phyloP scores from a whole-genome alignment of 495 filamentous ascomycete species.

The Hypoxylon subgilvum region DNA sequence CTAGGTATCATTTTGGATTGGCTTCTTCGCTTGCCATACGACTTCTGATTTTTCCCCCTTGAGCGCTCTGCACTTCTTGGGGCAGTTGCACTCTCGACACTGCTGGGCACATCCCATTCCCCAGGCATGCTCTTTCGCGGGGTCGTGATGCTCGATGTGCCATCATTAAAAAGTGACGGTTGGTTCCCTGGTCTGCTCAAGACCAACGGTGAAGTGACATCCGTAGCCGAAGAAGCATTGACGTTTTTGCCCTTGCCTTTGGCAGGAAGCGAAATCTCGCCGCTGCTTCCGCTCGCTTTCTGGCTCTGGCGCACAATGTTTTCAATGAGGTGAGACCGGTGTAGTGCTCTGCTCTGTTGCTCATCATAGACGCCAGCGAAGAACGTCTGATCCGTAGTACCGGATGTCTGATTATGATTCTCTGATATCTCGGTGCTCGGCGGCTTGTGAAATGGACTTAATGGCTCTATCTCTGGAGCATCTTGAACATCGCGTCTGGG shows the following conservation, averaged over 20 bases:
- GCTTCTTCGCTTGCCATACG: constrained; percentile 24
- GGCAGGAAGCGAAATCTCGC: constrained; percentile 31
- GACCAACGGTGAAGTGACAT: constrained; percentile 32
- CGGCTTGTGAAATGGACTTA: constrained; percentile 28
- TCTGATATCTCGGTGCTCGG: constrained; percentile 11
- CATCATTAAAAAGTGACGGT: constrained; percentile 20
- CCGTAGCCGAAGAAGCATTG: constrained; percentile 34
- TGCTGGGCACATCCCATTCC: constrained; percentile 43
- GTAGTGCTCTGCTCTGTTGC: constrained; percentile 31
- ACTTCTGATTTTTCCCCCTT: constrained; percentile 23
- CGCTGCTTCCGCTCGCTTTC: constrained; percentile 36
- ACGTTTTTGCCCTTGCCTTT: constrained; percentile 25
- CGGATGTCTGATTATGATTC: constrained; percentile 15
- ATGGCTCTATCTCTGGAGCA: constrained; percentile 35
- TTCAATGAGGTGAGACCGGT: constrained; percentile 38
- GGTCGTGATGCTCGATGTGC: constrained; percentile 28
- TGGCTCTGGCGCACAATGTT: constrained; percentile 41
- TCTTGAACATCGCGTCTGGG: constrained; percentile 7
- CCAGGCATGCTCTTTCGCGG: constrained; percentile 28
- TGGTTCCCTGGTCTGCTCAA: constrained; percentile 22
- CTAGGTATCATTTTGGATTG: constrained; percentile 4
- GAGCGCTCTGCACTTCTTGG: constrained; percentile 3
- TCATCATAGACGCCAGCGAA: constrained; percentile 35
- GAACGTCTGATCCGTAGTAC: constrained; percentile 36
- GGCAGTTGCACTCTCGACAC: constrained; percentile 13